phyloP scores from a whole-genome alignment of 371 early-diverging fungal genomes.

The Rhizopus sp. region DNA sequence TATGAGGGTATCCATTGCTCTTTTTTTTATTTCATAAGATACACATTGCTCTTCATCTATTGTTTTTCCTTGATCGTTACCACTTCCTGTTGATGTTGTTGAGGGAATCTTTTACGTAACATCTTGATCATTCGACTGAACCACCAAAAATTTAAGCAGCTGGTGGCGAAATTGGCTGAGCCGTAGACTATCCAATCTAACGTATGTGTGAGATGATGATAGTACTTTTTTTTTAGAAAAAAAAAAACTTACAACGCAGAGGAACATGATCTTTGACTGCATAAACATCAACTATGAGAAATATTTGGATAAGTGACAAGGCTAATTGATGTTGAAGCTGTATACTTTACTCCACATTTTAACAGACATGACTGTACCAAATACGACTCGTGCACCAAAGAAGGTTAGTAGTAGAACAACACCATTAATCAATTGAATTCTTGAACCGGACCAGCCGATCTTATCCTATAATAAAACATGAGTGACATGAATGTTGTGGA shows the following conservation, averaged over 20 bases:
- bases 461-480: slow-evolving; percentile 61
- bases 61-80: no score
- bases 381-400: slow-evolving; percentile 77
- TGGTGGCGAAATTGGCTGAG: slow-evolving; percentile 63
- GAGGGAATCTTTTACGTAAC: slow-evolving; percentile 47
- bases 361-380: slow-evolving; percentile 76
- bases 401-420: slow-evolving; percentile 71
- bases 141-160: slow-evolving; percentile 79
- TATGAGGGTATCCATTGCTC: no score
- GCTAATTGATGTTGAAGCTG: not conserved
- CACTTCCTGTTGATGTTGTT: not conserved
- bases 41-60: no score
- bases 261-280: slow-evolving; percentile 65
- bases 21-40: no score
- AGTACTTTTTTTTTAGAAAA: not conserved
- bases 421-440: slow-evolving; percentile 81
- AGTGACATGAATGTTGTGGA: not conserved
- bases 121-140: slow-evolving; percentile 72
- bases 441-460: slow-evolving; percentile 75
- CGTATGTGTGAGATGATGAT: slow-evolving; percentile 8
- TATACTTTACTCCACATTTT: slow-evolving; percentile 56
- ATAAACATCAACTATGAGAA: slow-evolving; percentile 33
- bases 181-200: slow-evolving; percentile 59
- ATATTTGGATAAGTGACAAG: not conserved
- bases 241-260: slow-evolving; percentile 40